phyloP scores from a whole-genome alignment of 2,329 filamentous ascomycete genomes.

The Aspergillus sojae region DNA sequence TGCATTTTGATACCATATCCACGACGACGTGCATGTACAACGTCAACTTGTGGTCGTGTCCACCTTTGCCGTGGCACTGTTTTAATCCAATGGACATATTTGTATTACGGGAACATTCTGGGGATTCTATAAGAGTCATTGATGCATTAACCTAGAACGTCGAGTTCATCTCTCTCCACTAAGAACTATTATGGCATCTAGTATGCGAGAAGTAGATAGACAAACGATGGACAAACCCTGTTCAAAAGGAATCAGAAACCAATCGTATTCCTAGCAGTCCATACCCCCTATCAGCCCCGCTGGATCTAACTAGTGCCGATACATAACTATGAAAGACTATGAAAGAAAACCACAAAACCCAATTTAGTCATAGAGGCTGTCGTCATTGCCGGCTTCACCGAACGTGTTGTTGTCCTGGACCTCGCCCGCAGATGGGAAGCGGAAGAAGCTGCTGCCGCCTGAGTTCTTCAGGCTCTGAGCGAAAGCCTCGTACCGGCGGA shows the following conservation, averaged over 20 bases:
- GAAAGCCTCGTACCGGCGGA: slow-evolving; percentile 97
- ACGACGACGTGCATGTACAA: slow-evolving; percentile 14
- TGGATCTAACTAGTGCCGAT: slow-evolving; percentile 26
- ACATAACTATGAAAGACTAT: slow-evolving; percentile 42
- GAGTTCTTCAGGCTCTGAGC: slow-evolving; percentile 99
- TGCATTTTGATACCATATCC: slow-evolving; percentile 16
- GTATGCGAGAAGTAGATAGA: slow-evolving; percentile 11
- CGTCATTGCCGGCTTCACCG: slow-evolving; percentile 87
- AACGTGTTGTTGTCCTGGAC: slow-evolving; percentile 62
- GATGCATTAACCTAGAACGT: slow-evolving; percentile 5
- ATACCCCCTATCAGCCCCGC: slow-evolving; percentile 23
- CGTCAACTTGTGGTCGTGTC: not conserved
- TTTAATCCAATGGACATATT: not conserved
- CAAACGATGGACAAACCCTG: slow-evolving; percentile 8
- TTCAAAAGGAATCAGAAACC: slow-evolving; percentile 23
- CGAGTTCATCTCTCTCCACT: slow-evolving; percentile 10
- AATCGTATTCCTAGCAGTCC: slow-evolving; percentile 18
- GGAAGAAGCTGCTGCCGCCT: slow-evolving; percentile 95
- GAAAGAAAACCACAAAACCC: slow-evolving; percentile 24
- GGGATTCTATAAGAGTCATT: not conserved
- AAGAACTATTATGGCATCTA: slow-evolving; percentile 33
- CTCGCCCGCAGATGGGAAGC: slow-evolving; percentile 74
- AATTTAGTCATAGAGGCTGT: slow-evolving; percentile 91
- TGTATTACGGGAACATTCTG: not conserved
- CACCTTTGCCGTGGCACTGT: not conserved